Evolutionary conservation across 2,329 filamentous ascomycete species (phyloP).

Genomic region (Xylariales sp.): DNA sequence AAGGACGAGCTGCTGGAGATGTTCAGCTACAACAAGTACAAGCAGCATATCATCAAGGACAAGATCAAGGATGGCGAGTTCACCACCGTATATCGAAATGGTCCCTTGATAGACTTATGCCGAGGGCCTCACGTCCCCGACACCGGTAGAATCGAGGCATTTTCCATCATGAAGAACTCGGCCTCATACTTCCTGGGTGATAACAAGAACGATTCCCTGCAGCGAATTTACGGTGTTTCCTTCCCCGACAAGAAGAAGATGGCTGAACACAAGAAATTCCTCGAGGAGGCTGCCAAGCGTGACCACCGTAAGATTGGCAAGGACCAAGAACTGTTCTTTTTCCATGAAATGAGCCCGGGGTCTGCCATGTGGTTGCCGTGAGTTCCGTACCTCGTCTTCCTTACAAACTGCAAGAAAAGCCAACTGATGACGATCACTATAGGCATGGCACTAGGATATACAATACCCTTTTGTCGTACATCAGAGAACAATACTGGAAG

Average conservation of each 20-base stretch:
- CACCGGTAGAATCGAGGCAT: slow-evolving; percentile 90
- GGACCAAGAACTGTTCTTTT: slow-evolving; percentile 97
- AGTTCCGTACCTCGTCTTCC: no score
- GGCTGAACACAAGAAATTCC: slow-evolving; percentile 87
- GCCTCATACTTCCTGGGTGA: slow-evolving; percentile 90
- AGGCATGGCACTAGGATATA: slow-evolving; percentile 93
- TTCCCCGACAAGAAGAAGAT: slow-evolving; percentile 95
- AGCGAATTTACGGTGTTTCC: slow-evolving; percentile 93
- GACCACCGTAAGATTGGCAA: slow-evolving; percentile 91
- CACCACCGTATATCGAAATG: slow-evolving; percentile 92
- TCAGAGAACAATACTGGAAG: slow-evolving; percentile 85
- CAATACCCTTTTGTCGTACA: slow-evolving; percentile 77
- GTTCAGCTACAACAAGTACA: slow-evolving; percentile 98
- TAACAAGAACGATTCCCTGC: slow-evolving; percentile 87
- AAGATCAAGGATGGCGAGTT: slow-evolving; percentile 84
- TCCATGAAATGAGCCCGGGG: slow-evolving; percentile 88
- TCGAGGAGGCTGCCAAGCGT: slow-evolving; percentile 96
- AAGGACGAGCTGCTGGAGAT: slow-evolving; percentile 92
- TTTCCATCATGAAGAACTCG: slow-evolving; percentile 78
- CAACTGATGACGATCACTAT: no score
- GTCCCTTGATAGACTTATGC: slow-evolving; percentile 91
- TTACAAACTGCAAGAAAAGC: no score
- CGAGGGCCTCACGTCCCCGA: slow-evolving; percentile 91
- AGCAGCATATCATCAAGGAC: slow-evolving; percentile 94
- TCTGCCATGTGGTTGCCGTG: slow-evolving; percentile 87